phyloP scores from a whole-genome alignment of 2,329 filamentous ascomycete genomes.

The Pseudocercospora fijiensis region DNA sequence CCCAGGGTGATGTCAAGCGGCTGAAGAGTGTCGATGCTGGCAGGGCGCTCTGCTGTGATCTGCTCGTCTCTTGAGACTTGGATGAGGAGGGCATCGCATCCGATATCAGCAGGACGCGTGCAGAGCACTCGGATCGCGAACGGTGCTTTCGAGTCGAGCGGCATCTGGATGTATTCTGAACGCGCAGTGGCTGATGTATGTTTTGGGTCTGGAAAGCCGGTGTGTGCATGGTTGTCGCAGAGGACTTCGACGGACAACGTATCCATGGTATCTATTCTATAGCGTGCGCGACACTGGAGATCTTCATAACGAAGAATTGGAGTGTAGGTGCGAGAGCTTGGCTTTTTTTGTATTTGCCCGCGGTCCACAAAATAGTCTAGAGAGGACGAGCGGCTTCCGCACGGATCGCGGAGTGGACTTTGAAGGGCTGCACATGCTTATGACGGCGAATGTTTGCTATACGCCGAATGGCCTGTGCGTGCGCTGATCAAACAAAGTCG shows the following conservation, averaged over 20 bases:
- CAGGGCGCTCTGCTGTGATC: not conserved
- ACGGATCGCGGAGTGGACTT: not conserved
- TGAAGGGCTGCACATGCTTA: not conserved
- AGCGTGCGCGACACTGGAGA: not conserved
- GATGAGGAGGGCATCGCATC: not conserved
- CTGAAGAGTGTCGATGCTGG: not conserved
- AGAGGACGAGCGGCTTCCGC: not conserved
- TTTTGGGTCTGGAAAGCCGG: not conserved
- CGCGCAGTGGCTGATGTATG: not conserved
- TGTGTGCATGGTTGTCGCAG: not conserved
- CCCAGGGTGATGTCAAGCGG: not conserved
- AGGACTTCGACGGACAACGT: not conserved
- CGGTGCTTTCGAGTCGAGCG: not conserved
- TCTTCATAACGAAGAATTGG: not conserved
- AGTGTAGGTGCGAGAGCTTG: not conserved
- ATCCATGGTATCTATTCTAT: not conserved
- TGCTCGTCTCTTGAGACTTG: not conserved
- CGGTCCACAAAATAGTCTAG: not conserved
- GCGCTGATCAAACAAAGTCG: conserved; percentile 69
- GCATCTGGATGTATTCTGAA: not conserved
- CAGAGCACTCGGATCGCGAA: not conserved
- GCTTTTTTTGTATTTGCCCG: not conserved
- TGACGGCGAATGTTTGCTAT: not conserved
- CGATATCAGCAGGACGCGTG: not conserved
- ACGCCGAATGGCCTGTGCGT: not conserved